These are phyloP conservation scores for Venturiaceae sp. DNA, from an alignment of 2,329 filamentous ascomycete genomes.

Conservation along the genomic window DNA sequence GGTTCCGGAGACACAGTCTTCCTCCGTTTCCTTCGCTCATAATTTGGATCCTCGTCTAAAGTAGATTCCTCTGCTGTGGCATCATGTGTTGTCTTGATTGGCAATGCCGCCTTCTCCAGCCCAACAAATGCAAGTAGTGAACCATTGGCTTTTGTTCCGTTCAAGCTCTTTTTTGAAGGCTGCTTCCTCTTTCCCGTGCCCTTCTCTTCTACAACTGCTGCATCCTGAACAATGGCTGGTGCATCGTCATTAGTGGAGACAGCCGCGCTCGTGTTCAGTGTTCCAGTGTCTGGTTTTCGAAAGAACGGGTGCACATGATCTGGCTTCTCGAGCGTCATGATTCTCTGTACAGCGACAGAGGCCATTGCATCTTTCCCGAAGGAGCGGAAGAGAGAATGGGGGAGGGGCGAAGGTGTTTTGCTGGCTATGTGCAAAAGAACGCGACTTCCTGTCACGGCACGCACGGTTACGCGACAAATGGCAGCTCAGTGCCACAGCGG, in stretches of 20 bases:
- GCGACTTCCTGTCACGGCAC: too few relatives aligned
- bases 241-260: background rate
- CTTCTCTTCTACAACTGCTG: background rate
- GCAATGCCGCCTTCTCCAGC: background rate
- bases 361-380: conserved; percentile 20
- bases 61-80: background rate
- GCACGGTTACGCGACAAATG: too few relatives aligned
- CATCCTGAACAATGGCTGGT: background rate
- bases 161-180: background rate
- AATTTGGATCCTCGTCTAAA: conserved; percentile 1
- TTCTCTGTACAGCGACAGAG: conserved; percentile 22
- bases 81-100: background rate
- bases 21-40: conserved; percentile 2
- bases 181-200: background rate
- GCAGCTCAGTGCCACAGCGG: too few relatives aligned
- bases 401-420: too few relatives aligned
- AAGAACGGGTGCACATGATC: conserved; percentile 29
- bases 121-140: background rate
- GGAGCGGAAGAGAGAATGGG: too few relatives aligned
- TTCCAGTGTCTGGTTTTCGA: background rate
- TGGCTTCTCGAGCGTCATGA: conserved; percentile 26
- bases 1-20: background rate
- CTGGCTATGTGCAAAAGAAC: too few relatives aligned
- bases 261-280: background rate
- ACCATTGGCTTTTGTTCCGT: background rate